Conservation (phyloP, 2,329 filamentous ascomycete genomes). For the Aspergillus sp. region DNA sequence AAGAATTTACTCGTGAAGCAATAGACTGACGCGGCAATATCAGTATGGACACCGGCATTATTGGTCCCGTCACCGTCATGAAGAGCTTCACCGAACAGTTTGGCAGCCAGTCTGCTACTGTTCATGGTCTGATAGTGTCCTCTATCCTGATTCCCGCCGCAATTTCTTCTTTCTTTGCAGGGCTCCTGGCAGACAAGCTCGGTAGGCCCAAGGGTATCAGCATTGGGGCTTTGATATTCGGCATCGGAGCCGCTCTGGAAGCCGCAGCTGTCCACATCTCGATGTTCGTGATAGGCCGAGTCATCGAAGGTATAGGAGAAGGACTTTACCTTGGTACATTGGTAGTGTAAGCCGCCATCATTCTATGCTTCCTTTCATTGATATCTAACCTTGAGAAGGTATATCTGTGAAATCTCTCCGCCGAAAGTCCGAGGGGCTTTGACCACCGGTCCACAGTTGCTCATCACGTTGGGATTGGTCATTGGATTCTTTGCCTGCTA, state of each 20-base stretch:
- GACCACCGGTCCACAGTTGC: slow-evolving; percentile 52
- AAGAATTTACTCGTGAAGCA: background rate
- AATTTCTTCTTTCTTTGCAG: slow-evolving; percentile 56
- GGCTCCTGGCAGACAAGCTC: slow-evolving; percentile 52
- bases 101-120: slow-evolving; percentile 49
- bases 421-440: slow-evolving; percentile 49
- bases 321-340: slow-evolving; percentile 58
- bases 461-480: slow-evolving; percentile 51
- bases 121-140: slow-evolving; percentile 60
- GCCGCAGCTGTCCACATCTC: slow-evolving; percentile 45
- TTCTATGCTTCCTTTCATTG: slow-evolving; percentile 5
- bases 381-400: slow-evolving; percentile 24
- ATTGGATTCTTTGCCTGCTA: slow-evolving; percentile 62
- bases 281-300: slow-evolving; percentile 56
- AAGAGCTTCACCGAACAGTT: slow-evolving; percentile 49
- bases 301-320: slow-evolving; percentile 58
- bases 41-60: slow-evolving; percentile 51
- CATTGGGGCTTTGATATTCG: slow-evolving; percentile 54
- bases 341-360: slow-evolving; percentile 40
- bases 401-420: slow-evolving; percentile 62
- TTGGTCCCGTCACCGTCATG: slow-evolving; percentile 62
- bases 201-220: slow-evolving; percentile 51
- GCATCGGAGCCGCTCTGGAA: slow-evolving; percentile 53
- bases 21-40: background rate
- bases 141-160: slow-evolving; percentile 58